Evolutionary conservation across 164 flowering plant species (phyloP).

Genomic region (Magnolia sinica): DNA sequence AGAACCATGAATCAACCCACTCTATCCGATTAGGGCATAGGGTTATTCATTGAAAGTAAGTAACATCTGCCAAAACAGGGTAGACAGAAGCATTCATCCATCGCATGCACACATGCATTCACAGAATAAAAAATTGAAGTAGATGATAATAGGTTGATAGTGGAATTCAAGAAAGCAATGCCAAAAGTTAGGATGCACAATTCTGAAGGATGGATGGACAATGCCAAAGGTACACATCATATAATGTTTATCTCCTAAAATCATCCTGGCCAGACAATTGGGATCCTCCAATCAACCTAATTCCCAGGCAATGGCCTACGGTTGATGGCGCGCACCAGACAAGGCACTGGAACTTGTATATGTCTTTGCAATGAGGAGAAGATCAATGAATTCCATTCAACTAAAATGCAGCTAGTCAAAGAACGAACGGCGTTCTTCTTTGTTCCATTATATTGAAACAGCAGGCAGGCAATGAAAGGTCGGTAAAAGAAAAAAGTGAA

Average conservation of each 20-base stretch:
- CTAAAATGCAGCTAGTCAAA: no score
- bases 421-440: no score
- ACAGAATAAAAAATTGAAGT: not conserved
- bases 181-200: no score
- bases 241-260: no score
- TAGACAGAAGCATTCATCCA: not conserved
- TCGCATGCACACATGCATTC: not conserved
- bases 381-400: not conserved
- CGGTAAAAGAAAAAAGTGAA: not conserved
- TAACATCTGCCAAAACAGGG: not conserved
- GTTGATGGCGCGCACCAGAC: not conserved
- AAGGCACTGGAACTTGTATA: not conserved
- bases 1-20: not conserved
- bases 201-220: no score
- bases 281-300: no score
- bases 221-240: no score
- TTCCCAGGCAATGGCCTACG: no score
- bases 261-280: not conserved
- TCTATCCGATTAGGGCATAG: not conserved
- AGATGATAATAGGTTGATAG: no score
- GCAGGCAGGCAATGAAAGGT: not conserved
- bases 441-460: not conserved
- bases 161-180: not conserved
- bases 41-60: not conserved
- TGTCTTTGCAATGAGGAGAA: no score